Conservation (phyloP, 148 eudicot genomes). For the Chenopodium quinoa region DNA sequence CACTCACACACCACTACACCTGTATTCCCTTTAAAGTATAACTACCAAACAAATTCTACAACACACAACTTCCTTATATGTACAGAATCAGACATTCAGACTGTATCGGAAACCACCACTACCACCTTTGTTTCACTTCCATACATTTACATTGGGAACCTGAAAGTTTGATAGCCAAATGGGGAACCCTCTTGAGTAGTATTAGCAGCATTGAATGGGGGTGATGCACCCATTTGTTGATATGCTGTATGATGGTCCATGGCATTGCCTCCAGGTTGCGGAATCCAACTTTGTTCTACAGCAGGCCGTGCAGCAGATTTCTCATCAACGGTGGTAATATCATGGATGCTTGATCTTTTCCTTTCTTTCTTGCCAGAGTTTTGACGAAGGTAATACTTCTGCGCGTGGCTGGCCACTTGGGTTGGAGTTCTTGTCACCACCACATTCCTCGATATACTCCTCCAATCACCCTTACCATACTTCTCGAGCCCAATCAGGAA, state of each 20-base stretch:
- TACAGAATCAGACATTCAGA: conserved; percentile 18
- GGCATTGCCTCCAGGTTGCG: conserved; percentile 33
- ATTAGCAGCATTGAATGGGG: conserved; percentile 17
- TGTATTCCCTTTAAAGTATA: neutral
- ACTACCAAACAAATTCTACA: neutral
- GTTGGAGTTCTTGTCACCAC: conserved; percentile 72
- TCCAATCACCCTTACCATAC: conserved; percentile 75
- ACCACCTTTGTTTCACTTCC: neutral
- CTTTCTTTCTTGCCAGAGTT: conserved; percentile 72
- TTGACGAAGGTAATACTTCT: conserved; percentile 68
- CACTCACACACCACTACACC: conserved; percentile 7
- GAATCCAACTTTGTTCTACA: conserved; percentile 45
- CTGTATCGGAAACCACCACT: neutral
- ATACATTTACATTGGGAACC: conserved; percentile 33
- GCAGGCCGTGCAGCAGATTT: conserved; percentile 25
- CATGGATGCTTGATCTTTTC: conserved; percentile 74
- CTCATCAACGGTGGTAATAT: conserved; percentile 62
- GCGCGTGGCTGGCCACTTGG: conserved; percentile 78
- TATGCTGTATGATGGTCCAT: conserved; percentile 19
- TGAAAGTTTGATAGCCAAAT: conserved; percentile 34
- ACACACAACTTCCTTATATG: conserved; percentile 21
- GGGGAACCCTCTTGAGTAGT: conserved; percentile 28
- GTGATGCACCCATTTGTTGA: conserved; percentile 23
- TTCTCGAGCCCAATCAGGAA: conserved; percentile 68
- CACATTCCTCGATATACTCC: conserved; percentile 68